Evolutionary conservation across 2,329 filamentous ascomycete genomes (phyloP), one percentile per base, ranked within the genome.

Genomic region (Phaeosphaeriaceae sp.): DNA sequence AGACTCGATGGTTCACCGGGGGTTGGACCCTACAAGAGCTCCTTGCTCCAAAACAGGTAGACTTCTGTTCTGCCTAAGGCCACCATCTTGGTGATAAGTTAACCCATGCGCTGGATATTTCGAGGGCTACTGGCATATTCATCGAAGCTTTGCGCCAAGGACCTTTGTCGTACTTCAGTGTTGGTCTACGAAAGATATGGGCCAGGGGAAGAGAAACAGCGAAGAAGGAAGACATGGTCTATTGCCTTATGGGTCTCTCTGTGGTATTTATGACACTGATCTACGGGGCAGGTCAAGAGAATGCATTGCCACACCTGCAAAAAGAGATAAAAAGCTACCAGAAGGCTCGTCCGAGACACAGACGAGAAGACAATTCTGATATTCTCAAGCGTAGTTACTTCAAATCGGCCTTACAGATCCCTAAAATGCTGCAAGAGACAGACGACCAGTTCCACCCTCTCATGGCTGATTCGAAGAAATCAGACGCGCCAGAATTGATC

Each of bases 11-110:
- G 49, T 52, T 52, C 22, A 49, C 46, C 0, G 23, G 46, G 2
- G 46, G 46, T 10, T 49, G 46, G 46, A 49, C 46, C 2, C 23
- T 59, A 32, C 62, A 63, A 49, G 60, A 66, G 50, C 58, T 64
- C 21, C 10, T 65, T 40, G 64, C 63, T n/a, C 63, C 64, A 15
- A 17, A 40, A 11, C 40, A 4, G 17, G 62, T 68, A n/a, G 50
- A 62, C 11, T 68, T 68, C 60, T 69, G 64, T 28, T 4, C 4
- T 28, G 26, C 26, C 26, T 28, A 5, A 5, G 26, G 26, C 9
- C 9, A 5, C 26, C 26, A 28, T 28, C 26, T 28, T 4, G 26
- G 4, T 9, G 9, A 28, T 9, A 28, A 9, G 4, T 5, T 28
- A 4, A 28, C 26, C 26, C n/a, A n/a, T n/a, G n/a, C n/a, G n/a